Percentiles rank a stretch among this genome's conserved stretches.
Evolutionary conservation across 2,329 filamentous ascomycete genomes (phyloP).

Genomic region (Alternaria arborescens): DNA sequence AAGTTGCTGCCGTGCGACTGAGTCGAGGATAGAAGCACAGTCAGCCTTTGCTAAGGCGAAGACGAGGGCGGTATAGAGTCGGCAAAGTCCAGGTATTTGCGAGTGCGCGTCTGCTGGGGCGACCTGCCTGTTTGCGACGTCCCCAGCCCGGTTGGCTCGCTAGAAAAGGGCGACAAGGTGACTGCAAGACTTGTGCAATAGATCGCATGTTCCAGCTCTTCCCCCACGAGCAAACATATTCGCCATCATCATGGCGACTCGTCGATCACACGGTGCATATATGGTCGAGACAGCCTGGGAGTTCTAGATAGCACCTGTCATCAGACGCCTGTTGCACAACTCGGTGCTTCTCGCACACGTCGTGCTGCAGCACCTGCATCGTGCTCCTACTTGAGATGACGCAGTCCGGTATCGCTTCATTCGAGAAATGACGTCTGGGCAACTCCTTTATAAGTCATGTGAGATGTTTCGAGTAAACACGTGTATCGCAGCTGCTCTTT

Average conservation of each 20-base stretch:
- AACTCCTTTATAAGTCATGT: not conserved
- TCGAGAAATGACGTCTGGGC: not conserved
- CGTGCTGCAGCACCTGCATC: slow-evolving; percentile 24
- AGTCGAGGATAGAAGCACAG: slow-evolving; percentile 20
- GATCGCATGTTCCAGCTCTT: slow-evolving; percentile 2
- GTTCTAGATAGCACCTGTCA: not conserved
- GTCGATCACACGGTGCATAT: not conserved
- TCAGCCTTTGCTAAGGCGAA: slow-evolving; percentile 19
- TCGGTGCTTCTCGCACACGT: slow-evolving; percentile 12
- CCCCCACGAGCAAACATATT: not conserved
- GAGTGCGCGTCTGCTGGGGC: slow-evolving; percentile 23
- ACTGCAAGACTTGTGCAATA: slow-evolving; percentile 1
- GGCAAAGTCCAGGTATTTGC: slow-evolving; percentile 25
- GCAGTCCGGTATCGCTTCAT: not conserved
- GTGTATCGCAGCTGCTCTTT: not conserved
- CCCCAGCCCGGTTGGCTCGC: slow-evolving; percentile 15
- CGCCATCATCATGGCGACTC: not conserved
- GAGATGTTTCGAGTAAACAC: not conserved
- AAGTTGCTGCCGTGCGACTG: slow-evolving; percentile 39
- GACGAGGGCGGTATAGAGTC: slow-evolving; percentile 16
- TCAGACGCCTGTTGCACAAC: slow-evolving; percentile 11
- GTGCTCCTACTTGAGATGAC: not conserved
- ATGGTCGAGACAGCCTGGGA: not conserved
- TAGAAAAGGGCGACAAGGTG: slow-evolving; percentile 13
- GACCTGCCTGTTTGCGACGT: slow-evolving; percentile 15